phyloP scores from a whole-genome alignment of 202 grass and related monocot genomes.

The Panicum hallii region DNA sequence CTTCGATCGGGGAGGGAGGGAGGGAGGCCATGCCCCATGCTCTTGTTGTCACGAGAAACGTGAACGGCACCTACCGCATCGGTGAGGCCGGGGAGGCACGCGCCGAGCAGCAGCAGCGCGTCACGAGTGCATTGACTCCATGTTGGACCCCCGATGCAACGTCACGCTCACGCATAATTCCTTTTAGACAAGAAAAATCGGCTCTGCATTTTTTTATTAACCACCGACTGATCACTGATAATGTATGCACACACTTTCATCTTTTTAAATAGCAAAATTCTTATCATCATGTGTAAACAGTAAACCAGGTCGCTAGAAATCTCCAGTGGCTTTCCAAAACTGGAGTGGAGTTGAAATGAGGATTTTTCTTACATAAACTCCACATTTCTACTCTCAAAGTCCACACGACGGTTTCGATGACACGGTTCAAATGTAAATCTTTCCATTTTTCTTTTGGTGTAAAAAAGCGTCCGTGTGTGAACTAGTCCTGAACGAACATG shows the following conservation, averaged over 20 bases:
- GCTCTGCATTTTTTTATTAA: neutral
- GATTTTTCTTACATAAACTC: neutral
- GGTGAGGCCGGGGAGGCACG: neutral
- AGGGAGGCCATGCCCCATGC: no score
- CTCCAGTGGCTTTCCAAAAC: neutral
- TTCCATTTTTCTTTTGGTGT: no score
- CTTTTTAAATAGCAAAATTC: neutral
- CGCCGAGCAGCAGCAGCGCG: neutral
- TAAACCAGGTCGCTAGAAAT: neutral
- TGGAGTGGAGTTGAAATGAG: neutral
- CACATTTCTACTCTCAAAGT: neutral
- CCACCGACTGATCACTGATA: neutral
- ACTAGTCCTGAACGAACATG: neutral
- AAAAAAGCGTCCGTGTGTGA: neutral
- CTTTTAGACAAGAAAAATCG: no score
- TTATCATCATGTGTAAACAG: neutral
- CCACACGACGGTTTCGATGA: neutral
- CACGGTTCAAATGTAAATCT: neutral
- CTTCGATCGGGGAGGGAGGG: neutral
- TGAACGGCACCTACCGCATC: conserved; percentile 30
- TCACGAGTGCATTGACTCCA: conserved; percentile 35
- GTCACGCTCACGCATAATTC: no score
- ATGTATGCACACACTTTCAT: neutral
- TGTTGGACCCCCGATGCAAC: neutral
- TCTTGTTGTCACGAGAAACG: neutral